phyloP scores from a whole-genome alignment of 1,284 basidiomycete species.

The Flammula alnicola region DNA sequence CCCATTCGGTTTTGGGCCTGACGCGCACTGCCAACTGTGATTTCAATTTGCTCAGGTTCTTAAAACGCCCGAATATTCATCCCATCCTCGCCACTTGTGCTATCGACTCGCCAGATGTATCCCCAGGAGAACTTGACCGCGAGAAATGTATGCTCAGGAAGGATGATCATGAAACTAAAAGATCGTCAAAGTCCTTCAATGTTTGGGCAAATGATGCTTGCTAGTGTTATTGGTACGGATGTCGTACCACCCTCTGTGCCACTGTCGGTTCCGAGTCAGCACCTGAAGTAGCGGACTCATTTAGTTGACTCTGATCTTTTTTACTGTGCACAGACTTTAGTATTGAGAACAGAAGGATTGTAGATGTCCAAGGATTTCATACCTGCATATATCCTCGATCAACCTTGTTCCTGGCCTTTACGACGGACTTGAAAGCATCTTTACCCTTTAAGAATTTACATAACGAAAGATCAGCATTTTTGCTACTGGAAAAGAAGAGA shows the following conservation, averaged over 20 bases:
- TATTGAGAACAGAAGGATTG: neutral
- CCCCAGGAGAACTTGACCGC: slow-evolving; percentile 39
- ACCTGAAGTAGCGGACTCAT: slow-evolving; percentile 54
- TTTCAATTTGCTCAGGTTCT: slow-evolving; percentile 16
- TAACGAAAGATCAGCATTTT: slow-evolving; percentile 1
- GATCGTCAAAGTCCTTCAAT: slow-evolving; percentile 64
- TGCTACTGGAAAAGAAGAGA: neutral
- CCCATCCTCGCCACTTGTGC: slow-evolving; percentile 44
- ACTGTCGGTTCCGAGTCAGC: slow-evolving; percentile 46
- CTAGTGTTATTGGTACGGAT: slow-evolving; percentile 43
- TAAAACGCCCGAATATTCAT: slow-evolving; percentile 43
- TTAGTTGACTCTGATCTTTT: slow-evolving; percentile 85
- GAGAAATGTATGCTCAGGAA: slow-evolving; percentile 85
- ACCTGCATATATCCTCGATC: slow-evolving; percentile 78
- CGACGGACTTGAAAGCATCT: slow-evolving; percentile 93
- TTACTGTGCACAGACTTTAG: slow-evolving; percentile 51
- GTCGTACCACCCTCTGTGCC: slow-evolving; percentile 46
- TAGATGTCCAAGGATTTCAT: slow-evolving; percentile 22
- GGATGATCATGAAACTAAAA: slow-evolving; percentile 55
- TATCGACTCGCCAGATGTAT: slow-evolving; percentile 23
- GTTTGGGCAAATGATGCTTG: slow-evolving; percentile 37
- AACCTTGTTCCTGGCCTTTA: slow-evolving; percentile 89
- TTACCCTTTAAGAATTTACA: slow-evolving; percentile 69
- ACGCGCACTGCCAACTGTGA: slow-evolving; percentile 21
- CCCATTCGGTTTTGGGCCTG: too few species aligned